Evolutionary conservation across 2,329 filamentous ascomycete species (phyloP).

Genomic region (Colletotrichum somersetense): DNA sequence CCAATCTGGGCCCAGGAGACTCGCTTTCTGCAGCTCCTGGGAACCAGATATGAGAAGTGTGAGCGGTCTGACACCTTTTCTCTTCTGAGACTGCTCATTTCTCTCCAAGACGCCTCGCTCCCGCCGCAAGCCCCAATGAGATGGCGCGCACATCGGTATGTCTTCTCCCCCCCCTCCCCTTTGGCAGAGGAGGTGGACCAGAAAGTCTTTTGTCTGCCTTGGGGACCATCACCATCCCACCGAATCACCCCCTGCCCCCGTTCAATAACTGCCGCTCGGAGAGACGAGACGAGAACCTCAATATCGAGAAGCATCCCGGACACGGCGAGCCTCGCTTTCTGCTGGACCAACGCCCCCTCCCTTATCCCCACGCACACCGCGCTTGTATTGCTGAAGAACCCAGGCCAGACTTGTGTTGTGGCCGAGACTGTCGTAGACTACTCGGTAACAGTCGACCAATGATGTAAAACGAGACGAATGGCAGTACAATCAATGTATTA

Average conservation of each 20-base stretch:
- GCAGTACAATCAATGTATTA: conserved; percentile 17
- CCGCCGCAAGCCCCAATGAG: not conserved
- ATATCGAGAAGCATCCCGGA: not conserved
- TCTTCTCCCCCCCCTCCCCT: not conserved
- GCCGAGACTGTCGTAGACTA: conserved; percentile 12
- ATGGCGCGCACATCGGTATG: not conserved
- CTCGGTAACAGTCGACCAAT: conserved; percentile 26
- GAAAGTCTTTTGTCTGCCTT: not conserved
- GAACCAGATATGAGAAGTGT: not conserved
- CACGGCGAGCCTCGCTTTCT: not conserved
- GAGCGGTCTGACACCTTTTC: conserved; percentile 6
- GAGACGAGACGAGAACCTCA: not conserved
- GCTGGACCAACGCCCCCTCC: not conserved
- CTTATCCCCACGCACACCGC: not conserved
- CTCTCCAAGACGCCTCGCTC: not conserved
- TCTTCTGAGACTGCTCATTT: conserved; percentile 9
- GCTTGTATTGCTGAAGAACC: conserved; percentile 26
- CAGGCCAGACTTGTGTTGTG: conserved; percentile 8
- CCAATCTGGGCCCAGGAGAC: conserved; percentile 13
- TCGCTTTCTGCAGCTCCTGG: conserved; percentile 11
- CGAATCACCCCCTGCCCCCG: not conserved
- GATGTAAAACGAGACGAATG: not conserved
- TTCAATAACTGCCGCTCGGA: not conserved
- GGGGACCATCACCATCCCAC: not conserved
- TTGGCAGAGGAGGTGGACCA: not conserved